Evolutionary conservation across 495 filamentous ascomycete species (phyloP), one percentile per base, ranked within the genome.

Genomic region (Penicillium desertorum): DNA sequence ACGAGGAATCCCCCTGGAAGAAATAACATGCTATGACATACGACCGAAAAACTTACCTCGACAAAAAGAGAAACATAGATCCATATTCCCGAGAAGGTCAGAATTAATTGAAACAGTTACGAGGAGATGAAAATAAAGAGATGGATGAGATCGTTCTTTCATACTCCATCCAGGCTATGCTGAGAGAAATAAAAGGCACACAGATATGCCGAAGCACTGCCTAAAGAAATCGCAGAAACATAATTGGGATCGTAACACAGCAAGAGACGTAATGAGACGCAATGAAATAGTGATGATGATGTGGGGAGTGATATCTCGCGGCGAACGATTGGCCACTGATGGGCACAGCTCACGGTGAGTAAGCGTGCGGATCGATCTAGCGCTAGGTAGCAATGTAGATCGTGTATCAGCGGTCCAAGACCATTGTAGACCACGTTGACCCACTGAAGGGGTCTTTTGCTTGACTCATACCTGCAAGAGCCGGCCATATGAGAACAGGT

Each of bases 141-240:
- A 37, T 52, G 53, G 64, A 62, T 62, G 58, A 65, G 66, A 64
- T 71, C 60, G 66, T 62, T 75, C 74, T 74, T 77, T 72, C 70
- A 66, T 71, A 73, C 76, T 65, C 76, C 73, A 65, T 65, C 76
- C 73, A 64, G 71, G 71, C 70, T 74, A 76, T 79, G 74, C 71
- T 66, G 59, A 69, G 71, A 59, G 64, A 60, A 57, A 61, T 57
- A 65, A 61, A 29, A 58, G 44, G 49, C 25, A 58, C 30, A 42
- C 54, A 58, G 41, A 22, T 39, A 36, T 51, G 51, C 48, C 51
- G 32, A 49, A 50, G 45, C 46, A 30, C 62, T 53, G 43, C 45
- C 52, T 63, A 36, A 58, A 51, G 11, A 54, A 44, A 59, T 58
- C 41, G 56, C 60, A 56, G 22, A 39, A 12, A 61, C 44, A 52